Conservation (phyloP, 2,329 filamentous ascomycete genomes). For the Phialophora expanda region DNA sequence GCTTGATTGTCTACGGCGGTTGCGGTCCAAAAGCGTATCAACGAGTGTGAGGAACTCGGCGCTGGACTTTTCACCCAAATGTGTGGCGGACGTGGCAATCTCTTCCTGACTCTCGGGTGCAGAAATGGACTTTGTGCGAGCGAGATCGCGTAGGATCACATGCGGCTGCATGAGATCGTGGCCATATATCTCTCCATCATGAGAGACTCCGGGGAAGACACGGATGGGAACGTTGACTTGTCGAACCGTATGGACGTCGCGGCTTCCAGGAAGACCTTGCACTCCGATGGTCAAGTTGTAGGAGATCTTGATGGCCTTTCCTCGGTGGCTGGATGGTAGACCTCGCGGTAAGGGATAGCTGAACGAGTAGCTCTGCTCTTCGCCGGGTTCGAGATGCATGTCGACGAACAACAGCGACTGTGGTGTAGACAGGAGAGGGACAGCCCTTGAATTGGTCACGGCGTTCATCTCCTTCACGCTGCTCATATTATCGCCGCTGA, state of each 20-base stretch:
- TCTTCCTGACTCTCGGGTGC: conserved; percentile 48
- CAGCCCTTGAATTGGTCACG: conserved; percentile 79
- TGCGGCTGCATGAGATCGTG: conserved; percentile 96
- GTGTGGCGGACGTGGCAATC: conserved; percentile 49
- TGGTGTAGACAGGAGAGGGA: conserved; percentile 90
- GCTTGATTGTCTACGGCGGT: conserved; percentile 38
- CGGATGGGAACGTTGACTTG: conserved; percentile 93
- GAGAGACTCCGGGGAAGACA: conserved; percentile 90
- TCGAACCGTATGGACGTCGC: conserved; percentile 78
- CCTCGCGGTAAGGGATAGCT: conserved; percentile 83
- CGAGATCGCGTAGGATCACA: conserved; percentile 83
- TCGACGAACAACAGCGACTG: conserved; percentile 97
- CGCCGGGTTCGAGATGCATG: conserved; percentile 81
- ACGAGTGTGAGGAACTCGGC: conserved; percentile 49
- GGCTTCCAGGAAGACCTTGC: conserved; percentile 77
- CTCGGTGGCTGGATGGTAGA: conserved; percentile 87
- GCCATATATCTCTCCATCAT: conserved; percentile 82
- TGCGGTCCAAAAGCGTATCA: conserved; percentile 36
- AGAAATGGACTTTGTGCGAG: conserved; percentile 65
- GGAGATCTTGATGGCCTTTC: conserved; percentile 88
- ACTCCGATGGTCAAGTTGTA: conserved; percentile 93
- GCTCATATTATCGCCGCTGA: conserved; percentile 86
- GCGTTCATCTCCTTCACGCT: conserved; percentile 95
- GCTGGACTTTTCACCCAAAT: conserved; percentile 69
- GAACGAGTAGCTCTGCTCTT: conserved; percentile 87